Evolutionary conservation across 1,284 basidiomycete species (phyloP).

Genomic region (Ustilago vetiveriae): DNA sequence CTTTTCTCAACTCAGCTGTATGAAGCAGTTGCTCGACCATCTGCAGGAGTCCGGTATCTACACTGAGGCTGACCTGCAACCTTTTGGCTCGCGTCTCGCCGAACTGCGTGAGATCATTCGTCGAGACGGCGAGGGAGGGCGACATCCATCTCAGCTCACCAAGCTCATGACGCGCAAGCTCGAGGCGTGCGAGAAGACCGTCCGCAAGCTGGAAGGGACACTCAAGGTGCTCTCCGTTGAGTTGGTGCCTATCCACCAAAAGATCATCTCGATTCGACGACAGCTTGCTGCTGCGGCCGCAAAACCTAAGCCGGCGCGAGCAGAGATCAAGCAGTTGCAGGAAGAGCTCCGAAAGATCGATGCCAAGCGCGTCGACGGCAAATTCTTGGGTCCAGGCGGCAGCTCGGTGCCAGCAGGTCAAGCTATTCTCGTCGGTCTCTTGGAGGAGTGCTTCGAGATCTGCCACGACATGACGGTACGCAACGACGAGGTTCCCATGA

Average conservation of each 20-base stretch:
- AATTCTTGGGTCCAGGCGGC: slow-evolving; percentile 92
- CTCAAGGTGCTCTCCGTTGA: slow-evolving; percentile 66
- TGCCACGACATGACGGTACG: slow-evolving; percentile 93
- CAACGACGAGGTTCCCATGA: slow-evolving; percentile 86
- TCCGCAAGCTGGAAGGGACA: slow-evolving; percentile 59
- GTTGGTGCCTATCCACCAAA: slow-evolving; percentile 70
- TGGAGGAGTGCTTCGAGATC: slow-evolving; percentile 97
- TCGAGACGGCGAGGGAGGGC: slow-evolving; percentile 73
- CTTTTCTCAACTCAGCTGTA: slow-evolving; percentile 64
- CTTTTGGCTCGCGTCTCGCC: slow-evolving; percentile 58
- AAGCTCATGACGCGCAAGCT: slow-evolving; percentile 89
- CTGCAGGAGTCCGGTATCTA: slow-evolving; percentile 65
- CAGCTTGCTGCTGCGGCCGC: slow-evolving; percentile 88
- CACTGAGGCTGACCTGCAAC: slow-evolving; percentile 64
- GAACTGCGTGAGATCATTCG: slow-evolving; percentile 64
- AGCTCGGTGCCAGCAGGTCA: slow-evolving; percentile 86
- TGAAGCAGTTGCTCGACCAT: slow-evolving; percentile 67
- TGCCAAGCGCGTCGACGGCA: slow-evolving; percentile 87
- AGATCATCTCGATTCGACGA: slow-evolving; percentile 85
- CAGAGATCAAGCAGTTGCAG: slow-evolving; percentile 86
- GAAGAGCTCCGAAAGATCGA: slow-evolving; percentile 94
- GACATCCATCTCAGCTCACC: slow-evolving; percentile 85
- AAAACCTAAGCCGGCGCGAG: slow-evolving; percentile 82
- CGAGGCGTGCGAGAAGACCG: slow-evolving; percentile 77
- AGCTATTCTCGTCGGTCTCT: slow-evolving; percentile 75